Conservation (phyloP, 2,329 filamentous ascomycete genomes). For the Fusarium falciforme region DNA sequence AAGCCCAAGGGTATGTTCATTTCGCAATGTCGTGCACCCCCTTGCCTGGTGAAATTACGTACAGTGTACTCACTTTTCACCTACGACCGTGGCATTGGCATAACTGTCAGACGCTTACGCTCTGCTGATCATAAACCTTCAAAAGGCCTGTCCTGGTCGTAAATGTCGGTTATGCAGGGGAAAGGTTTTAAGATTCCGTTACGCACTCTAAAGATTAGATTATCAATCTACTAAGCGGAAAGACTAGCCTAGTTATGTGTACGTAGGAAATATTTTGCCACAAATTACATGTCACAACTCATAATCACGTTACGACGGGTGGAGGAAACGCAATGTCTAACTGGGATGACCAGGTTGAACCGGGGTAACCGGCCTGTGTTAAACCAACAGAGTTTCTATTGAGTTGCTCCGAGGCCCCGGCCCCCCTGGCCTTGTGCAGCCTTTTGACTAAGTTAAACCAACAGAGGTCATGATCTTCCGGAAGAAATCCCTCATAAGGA, state of each 20-base stretch:
- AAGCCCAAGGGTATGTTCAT: background rate
- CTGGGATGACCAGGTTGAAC: background rate
- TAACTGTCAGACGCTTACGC: background rate
- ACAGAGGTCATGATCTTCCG: background rate
- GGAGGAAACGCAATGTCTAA: background rate
- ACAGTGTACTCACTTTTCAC: background rate
- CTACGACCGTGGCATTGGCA: background rate
- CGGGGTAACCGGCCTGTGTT: background rate
- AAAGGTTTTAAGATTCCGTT: background rate
- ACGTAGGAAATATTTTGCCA: background rate
- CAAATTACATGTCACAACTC: background rate
- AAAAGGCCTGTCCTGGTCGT: background rate
- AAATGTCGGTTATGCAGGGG: background rate
- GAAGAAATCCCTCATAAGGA: background rate
- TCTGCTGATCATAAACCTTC: background rate
- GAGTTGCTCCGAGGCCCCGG: too few species aligned
- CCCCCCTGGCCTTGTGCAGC: too few species aligned
- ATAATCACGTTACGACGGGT: background rate
- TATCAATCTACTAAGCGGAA: background rate
- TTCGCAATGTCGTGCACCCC: background rate
- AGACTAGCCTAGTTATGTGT: background rate
- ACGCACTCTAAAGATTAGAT: background rate
- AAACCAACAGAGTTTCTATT: background rate
- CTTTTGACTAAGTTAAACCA: background rate
- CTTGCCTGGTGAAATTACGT: background rate